Evolutionary conservation across 179 eudicot species (phyloP), one percentile per base, ranked within the genome.

Genomic region (Camellia oleifera): DNA sequence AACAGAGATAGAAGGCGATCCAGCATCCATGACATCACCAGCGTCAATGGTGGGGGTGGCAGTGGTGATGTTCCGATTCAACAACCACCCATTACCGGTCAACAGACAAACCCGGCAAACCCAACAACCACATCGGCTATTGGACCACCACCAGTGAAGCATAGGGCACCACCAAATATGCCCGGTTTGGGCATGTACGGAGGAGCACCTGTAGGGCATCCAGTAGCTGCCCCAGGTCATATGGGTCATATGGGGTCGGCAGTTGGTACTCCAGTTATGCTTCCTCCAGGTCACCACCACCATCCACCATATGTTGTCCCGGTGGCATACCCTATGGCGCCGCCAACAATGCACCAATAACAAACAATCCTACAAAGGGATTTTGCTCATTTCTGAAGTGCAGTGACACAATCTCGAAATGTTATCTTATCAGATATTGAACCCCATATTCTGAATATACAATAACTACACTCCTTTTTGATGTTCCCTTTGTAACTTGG

Each of bases 11-110:
- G 95, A 75, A 84, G 97, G 76, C 81, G 97, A 81, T 92, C 97
- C 5, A 93, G 97, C 82, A 93, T 93, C 66, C 97, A 93, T 64
- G 97, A 93, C 80, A 93, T 93, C 57, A 93, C 97, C 32, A 93
- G 86, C 58, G 85, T 91, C 12, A 90, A 90, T 53, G 66, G 83
- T 61, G 92, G 88, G 0, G 90, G 89, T 53, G 66, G 83, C 64
- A 91, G 88, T 2, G 90, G 89, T 0, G 92, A 89, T 13, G 83
- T 88, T 70, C 76, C 89, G 5, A 50, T 91, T 45, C 91, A 87
- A 73, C 97, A 88, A 46, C 83, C 85, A 14, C 92, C 97, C 4
- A 89, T 90, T 56, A 93, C 97, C 17, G 96, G 95, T 14, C 97
- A 93, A 74, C 90, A 89, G 56, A 80, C 76, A n/a, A 79, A 23